Evolutionary conservation across 257 asterid genomes (phyloP), one percentile per base, ranked within the genome.

Genomic region (Ligustrum vulgare): DNA sequence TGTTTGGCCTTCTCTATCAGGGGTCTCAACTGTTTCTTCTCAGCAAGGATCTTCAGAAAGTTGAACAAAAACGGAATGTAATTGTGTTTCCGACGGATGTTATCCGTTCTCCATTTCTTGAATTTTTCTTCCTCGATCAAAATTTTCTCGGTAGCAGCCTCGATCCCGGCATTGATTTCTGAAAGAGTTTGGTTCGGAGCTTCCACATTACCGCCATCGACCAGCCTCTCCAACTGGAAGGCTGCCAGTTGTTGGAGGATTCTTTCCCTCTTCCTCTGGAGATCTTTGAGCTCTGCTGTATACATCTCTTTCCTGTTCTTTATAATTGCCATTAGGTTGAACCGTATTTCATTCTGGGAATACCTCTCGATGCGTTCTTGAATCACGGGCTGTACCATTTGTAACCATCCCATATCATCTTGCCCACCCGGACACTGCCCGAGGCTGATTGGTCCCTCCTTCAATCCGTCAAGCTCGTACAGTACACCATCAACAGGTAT

Each of bases 1-100:
- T 92, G 97, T 78, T 89, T 92, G 77, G 98, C 98, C 90, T 92
- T 95, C 47, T 93, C 97, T 58, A 95, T 91, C 73, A 95, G 96
- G 81, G 98, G 98, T 83, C 99, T 91, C 90, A 95, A 83, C 90
- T 91, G 98, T 91, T 95, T 91, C 93, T 95, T 95, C 75, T 95
- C 99, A 18, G 98, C 99, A 72, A 95, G 98, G 69, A 93, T 83
- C 95, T 95, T 95, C 85, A 95, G 76, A 73, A 95, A 95, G 92
- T 93, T 95, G 88, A 93, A 93, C 85, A 95, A 78, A 81, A 95
- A 95, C 0, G 98, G 98, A 23, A 95, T 95, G 68, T 91, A 93
- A 69, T 95, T 93, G 81, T 95, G 99, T 87, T 93, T 95, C 39
- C 99, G 77, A 15, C 98, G 87, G 51, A 90, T 84, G 60, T 93